Evolutionary conservation across 148 eudicot species (phyloP), one percentile per base, ranked within the genome.

Genomic region (Vaccinium darrowii): DNA sequence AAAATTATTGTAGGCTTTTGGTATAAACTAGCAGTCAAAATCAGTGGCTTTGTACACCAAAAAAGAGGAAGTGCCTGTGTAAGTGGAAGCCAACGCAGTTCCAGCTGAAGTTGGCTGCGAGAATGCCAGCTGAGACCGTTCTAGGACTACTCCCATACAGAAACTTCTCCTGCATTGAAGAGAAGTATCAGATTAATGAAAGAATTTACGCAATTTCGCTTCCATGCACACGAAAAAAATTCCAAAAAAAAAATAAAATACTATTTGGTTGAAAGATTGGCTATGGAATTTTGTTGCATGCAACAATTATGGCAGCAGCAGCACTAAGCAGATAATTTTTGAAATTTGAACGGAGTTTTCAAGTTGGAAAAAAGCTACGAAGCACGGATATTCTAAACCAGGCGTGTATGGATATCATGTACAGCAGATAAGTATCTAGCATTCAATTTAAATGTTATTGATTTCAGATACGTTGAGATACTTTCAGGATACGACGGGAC

Each of bases 21-120:
- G 1, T 63, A 12, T 67, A 11, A 30, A 14, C 83, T 47, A 82
- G 77, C 14, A 25, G 47, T 82, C 53, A 25, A 78, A 82, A 78
- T 82, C 73, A 83, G 69, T 85, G 30, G 91, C 74, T 85, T 83
- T 89, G 90, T 92, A 92, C 39, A 91, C 95, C 91, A 92, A 85
- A 86, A 92, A 92, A 1, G 92, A 90, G 74, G 54, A 27, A 21
- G 90, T 89, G 56, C 88, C 89, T 8, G 89, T 76, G 75, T 90
- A 92, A 33, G 79, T 90, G 11, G 83, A 58, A 19, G 92, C 92
- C 87, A 92, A 57, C 76, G 93, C 90, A 77, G 81, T 89, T 56
- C 94, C 94, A 39, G 87, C 87, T 87, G 93, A 85, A 80, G 94
- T 91, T 69, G 94, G 93, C 86, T 90, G 90, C 1, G 93, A 90